These are phyloP conservation scores for Daldinia caldariorum DNA, from an alignment of 495 filamentous ascomycete species.

Conservation along the genomic window DNA sequence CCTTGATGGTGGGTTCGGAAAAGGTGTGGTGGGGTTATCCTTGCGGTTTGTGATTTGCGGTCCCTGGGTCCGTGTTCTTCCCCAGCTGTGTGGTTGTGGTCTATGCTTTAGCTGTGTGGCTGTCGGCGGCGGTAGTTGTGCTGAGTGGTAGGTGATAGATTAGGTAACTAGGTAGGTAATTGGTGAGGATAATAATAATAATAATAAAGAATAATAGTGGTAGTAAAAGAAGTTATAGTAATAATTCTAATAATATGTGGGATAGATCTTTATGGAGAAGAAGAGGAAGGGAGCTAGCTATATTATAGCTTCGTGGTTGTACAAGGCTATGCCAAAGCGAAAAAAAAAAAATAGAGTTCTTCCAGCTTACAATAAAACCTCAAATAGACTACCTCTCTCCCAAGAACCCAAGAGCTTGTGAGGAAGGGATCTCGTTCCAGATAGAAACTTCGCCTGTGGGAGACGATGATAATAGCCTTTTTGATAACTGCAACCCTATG, in stretches of 20 bases:
- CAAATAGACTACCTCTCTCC: conserved; percentile 28
- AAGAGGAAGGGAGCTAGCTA: conserved; percentile 15
- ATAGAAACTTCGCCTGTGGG: conserved; percentile 28
- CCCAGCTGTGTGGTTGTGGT: background rate
- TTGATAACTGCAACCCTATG: conserved; percentile 41
- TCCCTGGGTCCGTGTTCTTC: conserved; percentile 11
- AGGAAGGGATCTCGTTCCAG: conserved; percentile 33
- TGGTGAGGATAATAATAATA: background rate
- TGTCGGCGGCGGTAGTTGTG: conserved; percentile 9
- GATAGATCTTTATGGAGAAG: conserved; percentile 2
- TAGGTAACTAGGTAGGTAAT: too few relatives aligned
- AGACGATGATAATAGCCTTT: conserved; percentile 43
- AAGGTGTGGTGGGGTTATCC: conserved; percentile 42
- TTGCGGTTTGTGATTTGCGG: conserved; percentile 25
- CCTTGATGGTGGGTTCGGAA: conserved; percentile 37
- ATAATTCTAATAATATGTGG: conserved; percentile 5
- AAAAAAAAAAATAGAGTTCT: background rate
- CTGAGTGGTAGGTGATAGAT: background rate
- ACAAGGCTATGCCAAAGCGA: conserved; percentile 12
- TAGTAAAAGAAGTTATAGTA: background rate
- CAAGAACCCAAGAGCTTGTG: conserved; percentile 4
- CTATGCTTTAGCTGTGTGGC: conserved; percentile 9
- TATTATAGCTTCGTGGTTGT: conserved; percentile 37
- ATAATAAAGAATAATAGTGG: background rate
- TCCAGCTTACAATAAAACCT: conserved; percentile 11